These are phyloP conservation scores for Cutaneotrichosporon daszewskae DNA, from an alignment of 1,284 basidiomycete species.

Conservation along the genomic window DNA sequence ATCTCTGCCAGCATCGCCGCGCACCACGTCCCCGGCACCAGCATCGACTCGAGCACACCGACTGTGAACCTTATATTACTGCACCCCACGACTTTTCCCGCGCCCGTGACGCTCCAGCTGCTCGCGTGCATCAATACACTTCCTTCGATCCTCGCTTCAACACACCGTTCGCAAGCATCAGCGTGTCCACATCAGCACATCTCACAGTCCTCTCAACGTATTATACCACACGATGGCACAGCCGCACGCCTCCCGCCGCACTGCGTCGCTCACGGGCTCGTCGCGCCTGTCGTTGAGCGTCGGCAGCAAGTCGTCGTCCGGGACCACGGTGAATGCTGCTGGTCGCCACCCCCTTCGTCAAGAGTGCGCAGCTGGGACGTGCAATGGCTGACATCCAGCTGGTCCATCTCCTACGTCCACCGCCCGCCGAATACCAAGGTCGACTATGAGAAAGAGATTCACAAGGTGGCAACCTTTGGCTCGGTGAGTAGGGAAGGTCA, in stretches of 20 bases:
- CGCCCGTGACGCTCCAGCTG: too few species aligned
- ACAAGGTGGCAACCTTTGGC: constrained; percentile 47
- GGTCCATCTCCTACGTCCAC: constrained; percentile 48
- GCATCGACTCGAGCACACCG: too few species aligned
- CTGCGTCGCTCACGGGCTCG: constrained; percentile 35
- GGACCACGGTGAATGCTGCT: constrained; percentile 14
- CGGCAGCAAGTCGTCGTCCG: constrained; percentile 24
- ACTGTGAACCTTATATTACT: too few species aligned
- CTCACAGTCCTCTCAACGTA: too few species aligned
- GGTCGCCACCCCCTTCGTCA: constrained; percentile 44
- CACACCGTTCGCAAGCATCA: too few species aligned
- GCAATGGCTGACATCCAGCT: constrained; percentile 24
- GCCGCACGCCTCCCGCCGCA: constrained; percentile 22
- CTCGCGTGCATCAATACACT: too few species aligned
- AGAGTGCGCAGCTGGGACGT: constrained; percentile 30
- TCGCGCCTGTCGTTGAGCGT: constrained; percentile 41
- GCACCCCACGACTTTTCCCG: too few species aligned
- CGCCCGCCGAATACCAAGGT: constrained; percentile 46
- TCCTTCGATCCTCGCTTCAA: too few species aligned
- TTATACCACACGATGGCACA: constrained; percentile 15
- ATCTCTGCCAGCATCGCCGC: too few species aligned
- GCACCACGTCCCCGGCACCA: too few species aligned
- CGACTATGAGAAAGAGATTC: constrained; percentile 48
- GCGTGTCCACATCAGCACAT: too few species aligned
- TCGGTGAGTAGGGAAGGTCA: constrained; percentile 48